Evolutionary conservation across 2,329 filamentous ascomycete genomes (phyloP).

Genomic region (Bipolaris gigantea): DNA sequence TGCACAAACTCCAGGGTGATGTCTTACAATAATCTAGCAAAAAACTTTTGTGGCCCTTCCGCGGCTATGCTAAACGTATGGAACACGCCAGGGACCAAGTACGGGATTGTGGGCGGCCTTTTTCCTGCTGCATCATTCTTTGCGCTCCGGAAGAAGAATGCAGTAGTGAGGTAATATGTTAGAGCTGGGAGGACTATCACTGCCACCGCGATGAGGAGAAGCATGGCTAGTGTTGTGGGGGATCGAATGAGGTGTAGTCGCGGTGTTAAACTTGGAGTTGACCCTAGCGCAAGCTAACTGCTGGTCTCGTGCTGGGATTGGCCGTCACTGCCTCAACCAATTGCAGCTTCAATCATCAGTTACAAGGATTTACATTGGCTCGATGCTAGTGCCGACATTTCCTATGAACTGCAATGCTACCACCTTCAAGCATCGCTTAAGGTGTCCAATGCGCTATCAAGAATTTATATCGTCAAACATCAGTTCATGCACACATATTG

Average conservation of each 20-base stretch:
- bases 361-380: neutral
- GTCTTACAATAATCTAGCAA: slow-evolving; percentile 31
- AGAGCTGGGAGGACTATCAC: slow-evolving; percentile 19
- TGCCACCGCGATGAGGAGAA: neutral
- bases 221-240: slow-evolving; percentile 3
- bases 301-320: neutral
- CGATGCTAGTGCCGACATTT: neutral
- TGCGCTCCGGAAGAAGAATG: slow-evolving; percentile 19
- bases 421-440: neutral
- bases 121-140: slow-evolving; percentile 17
- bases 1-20: neutral
- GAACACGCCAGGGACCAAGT: slow-evolving; percentile 26
- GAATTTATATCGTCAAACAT: neutral
- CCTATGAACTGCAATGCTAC: neutral
- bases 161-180: slow-evolving; percentile 27
- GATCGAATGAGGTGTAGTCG: neutral
- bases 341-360: neutral
- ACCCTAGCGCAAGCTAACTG: slow-evolving; percentile 3
- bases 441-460: neutral
- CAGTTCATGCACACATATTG: neutral
- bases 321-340: neutral
- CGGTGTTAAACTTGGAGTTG: neutral
- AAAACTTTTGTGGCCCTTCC: slow-evolving; percentile 25
- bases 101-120: slow-evolving; percentile 29
- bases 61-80: slow-evolving; percentile 24